phyloP scores from a whole-genome alignment of 495 filamentous ascomycete genomes.

The Hypoxylon fuscum region DNA sequence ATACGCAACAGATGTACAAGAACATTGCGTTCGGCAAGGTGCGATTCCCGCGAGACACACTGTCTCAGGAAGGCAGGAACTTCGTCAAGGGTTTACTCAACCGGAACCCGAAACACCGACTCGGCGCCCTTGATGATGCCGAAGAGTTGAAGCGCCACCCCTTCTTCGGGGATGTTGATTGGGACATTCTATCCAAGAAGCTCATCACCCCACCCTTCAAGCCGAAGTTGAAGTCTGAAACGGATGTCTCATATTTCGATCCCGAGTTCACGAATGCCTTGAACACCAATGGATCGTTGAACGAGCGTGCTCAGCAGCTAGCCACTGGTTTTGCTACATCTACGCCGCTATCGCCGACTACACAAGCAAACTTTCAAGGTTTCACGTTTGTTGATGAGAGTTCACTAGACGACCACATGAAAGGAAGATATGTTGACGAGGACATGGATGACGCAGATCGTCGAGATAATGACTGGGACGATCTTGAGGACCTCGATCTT shows the following conservation, averaged over 20 bases:
- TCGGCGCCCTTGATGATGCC: constrained; percentile 90
- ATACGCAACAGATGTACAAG: constrained; percentile 99
- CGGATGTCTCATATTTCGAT: constrained; percentile 97
- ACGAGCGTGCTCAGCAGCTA: constrained; percentile 85
- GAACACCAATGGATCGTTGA: constrained; percentile 82
- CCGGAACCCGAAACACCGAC: constrained; percentile 93
- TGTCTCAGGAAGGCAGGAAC: constrained; percentile 92
- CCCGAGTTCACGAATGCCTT: constrained; percentile 98
- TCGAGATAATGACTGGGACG: constrained; percentile 60
- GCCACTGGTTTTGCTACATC: constrained; percentile 79
- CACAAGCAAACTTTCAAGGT: constrained; percentile 97
- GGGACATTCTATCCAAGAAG: constrained; percentile 85
- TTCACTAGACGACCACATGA: constrained; percentile 89
- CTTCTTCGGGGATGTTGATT: constrained; percentile 95
- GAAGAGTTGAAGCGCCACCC: constrained; percentile 94
- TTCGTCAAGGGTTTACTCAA: constrained; percentile 98
- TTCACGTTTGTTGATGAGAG: constrained; percentile 99
- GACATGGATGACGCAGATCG: constrained; percentile 71
- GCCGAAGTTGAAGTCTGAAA: constrained; percentile 92
- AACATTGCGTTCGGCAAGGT: constrained; percentile 99
- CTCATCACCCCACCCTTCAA: constrained; percentile 97
- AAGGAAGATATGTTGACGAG: constrained; percentile 65
- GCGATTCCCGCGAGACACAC: constrained; percentile 90
- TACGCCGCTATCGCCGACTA: constrained; percentile 89
- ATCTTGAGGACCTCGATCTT: constrained; percentile 53